Conservation (phyloP, 176 grass and related monocot genomes). For the Paspalum notatum region DNA sequence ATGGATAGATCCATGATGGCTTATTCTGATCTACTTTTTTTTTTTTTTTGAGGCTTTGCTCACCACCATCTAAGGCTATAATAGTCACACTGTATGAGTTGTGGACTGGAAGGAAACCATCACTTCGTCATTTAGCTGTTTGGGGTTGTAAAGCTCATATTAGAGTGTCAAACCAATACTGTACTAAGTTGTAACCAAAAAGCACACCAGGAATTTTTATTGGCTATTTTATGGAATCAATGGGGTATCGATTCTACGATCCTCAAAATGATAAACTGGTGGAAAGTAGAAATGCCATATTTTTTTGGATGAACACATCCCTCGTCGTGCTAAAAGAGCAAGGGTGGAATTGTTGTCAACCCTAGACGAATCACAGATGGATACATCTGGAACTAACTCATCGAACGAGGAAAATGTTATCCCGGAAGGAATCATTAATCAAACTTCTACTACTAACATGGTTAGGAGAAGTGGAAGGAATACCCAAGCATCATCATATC, state of each 20-base stretch:
- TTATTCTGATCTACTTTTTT: constrained; percentile 1
- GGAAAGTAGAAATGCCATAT: neutral
- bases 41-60: neutral
- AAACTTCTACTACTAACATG: neutral
- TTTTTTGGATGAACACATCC: too few relatives aligned
- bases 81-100: too few relatives aligned
- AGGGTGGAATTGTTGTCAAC: constrained; percentile 23
- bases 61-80: constrained; percentile 3
- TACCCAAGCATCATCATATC: neutral
- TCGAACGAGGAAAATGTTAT: neutral
- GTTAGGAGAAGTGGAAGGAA: constrained; percentile 19
- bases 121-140: too few relatives aligned
- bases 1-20: constrained; percentile 21
- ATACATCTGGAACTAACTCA: neutral
- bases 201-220: constrained; percentile 24
- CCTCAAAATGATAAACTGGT: neutral
- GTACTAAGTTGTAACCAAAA: constrained; percentile 5
- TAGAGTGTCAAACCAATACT: neutral
- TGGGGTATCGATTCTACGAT: neutral
- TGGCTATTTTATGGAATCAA: neutral
- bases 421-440: neutral
- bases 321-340: neutral
- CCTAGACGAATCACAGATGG: neutral
- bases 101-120: too few relatives aligned
- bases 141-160: too few relatives aligned